Conservation (phyloP, 2,329 filamentous ascomycete species). For the Pseudogymnoascus verrucosus region DNA sequence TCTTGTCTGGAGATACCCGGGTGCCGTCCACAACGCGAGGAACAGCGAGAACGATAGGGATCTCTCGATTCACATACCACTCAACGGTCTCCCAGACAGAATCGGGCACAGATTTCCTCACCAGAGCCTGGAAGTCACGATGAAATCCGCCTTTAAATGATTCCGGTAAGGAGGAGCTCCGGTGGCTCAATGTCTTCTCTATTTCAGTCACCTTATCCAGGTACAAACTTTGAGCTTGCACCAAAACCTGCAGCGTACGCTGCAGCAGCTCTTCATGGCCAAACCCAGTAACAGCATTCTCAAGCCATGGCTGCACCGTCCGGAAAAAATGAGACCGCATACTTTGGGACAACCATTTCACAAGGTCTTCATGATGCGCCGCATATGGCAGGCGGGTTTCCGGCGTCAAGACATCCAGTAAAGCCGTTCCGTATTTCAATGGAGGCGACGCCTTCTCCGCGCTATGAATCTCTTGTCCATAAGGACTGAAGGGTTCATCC, state of each 20-base stretch:
- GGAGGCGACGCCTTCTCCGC: background rate
- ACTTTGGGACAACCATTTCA: constrained; percentile 54
- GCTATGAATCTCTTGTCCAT: constrained; percentile 32
- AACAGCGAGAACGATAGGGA: constrained; percentile 39
- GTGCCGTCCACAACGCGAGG: constrained; percentile 11
- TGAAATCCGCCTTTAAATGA: constrained; percentile 44
- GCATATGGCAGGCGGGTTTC: constrained; percentile 39
- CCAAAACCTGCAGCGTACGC: constrained; percentile 48
- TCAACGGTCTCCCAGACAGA: constrained; percentile 47
- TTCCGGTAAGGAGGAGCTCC: constrained; percentile 27
- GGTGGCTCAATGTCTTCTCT: constrained; percentile 37
- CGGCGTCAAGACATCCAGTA: constrained; percentile 47
- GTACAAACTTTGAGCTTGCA: constrained; percentile 51
- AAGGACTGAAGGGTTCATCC: constrained; percentile 28
- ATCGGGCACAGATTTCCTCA: constrained; percentile 53
- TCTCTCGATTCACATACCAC: constrained; percentile 45
- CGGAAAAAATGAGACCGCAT: constrained; percentile 52
- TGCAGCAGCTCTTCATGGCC: constrained; percentile 38
- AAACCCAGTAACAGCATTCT: constrained; percentile 31
- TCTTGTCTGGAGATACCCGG: constrained; percentile 16
- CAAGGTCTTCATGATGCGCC: constrained; percentile 45
- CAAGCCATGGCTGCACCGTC: constrained; percentile 49
- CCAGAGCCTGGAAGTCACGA: constrained; percentile 54
- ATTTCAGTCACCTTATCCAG: constrained; percentile 46
- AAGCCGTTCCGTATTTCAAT: constrained; percentile 40